phyloP scores from a whole-genome alignment of 2,329 filamentous ascomycete species.

The Helotiales sp. region DNA sequence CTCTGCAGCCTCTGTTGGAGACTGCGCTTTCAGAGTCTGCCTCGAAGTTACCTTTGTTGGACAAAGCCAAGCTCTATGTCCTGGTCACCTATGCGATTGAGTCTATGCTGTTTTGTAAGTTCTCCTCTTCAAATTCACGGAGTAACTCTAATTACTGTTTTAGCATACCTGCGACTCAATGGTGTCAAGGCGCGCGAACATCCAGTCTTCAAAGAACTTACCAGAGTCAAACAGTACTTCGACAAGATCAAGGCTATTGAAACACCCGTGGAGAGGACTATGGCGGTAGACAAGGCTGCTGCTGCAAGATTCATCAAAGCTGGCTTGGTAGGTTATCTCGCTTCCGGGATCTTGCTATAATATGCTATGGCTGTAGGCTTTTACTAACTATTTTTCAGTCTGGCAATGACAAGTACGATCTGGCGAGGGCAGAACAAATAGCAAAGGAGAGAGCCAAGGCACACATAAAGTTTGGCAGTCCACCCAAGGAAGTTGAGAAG shows the following conservation, averaged over 20 bases:
- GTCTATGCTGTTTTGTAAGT: constrained; percentile 82
- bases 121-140: background rate
- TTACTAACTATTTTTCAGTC: constrained; percentile 34
- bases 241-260: constrained; percentile 85
- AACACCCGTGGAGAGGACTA: constrained; percentile 49
- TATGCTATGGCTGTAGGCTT: constrained; percentile 14
- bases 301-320: constrained; percentile 82
- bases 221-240: constrained; percentile 88
- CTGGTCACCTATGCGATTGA: constrained; percentile 87
- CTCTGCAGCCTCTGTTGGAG: constrained; percentile 74
- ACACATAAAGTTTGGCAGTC: constrained; percentile 51
- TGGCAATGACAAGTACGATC: constrained; percentile 55
- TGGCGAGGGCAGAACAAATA: constrained; percentile 54
- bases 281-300: constrained; percentile 74
- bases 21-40: constrained; percentile 68
- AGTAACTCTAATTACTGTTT: constrained; percentile 21
- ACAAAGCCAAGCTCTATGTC: constrained; percentile 94
- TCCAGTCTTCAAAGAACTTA: constrained; percentile 83
- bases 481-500: constrained; percentile 46
- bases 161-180: constrained; percentile 78
- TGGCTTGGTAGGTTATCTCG: constrained; percentile 65
- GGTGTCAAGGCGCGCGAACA: constrained; percentile 84
- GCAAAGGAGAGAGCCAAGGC: constrained; percentile 56
- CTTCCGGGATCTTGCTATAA: background rate
- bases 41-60: constrained; percentile 84